phyloP scores from a whole-genome alignment of 345 rosid genomes.

The Noccaea caerulescens region DNA sequence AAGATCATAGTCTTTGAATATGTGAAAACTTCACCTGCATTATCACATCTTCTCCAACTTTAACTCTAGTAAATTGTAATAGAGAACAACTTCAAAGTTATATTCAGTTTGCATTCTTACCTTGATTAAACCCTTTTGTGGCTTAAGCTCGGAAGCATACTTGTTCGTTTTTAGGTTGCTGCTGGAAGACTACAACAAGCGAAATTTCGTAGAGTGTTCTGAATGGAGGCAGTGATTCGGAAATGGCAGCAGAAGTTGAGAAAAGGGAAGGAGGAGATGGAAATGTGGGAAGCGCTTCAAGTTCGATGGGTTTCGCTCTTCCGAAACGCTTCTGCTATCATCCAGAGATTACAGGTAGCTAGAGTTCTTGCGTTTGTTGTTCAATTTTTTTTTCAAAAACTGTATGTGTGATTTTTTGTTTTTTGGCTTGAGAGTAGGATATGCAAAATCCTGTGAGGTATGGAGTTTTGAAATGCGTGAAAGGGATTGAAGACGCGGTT shows the following conservation, averaged over 20 bases:
- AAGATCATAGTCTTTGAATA: constrained; percentile 1
- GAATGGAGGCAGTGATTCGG: constrained; percentile 70
- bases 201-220: neutral
- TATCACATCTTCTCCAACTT: constrained; percentile 19
- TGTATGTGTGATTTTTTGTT: neutral
- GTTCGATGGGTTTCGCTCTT: constrained; percentile 62
- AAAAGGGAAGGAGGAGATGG: constrained; percentile 65
- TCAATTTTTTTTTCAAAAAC: neutral
- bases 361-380: neutral
- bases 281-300: constrained; percentile 72
- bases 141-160: constrained; percentile 19
- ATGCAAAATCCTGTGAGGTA: constrained; percentile 58
- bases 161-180: constrained; percentile 27
- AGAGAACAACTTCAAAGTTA: neutral
- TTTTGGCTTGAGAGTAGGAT: constrained; percentile 41
- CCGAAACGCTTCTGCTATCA: constrained; percentile 68
- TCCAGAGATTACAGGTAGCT: constrained; percentile 66
- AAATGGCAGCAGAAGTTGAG: constrained; percentile 72
- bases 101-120: constrained; percentile 4
- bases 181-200: neutral
- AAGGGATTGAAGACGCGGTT: constrained; percentile 61
- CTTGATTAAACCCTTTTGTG: neutral
- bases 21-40: constrained; percentile 4
- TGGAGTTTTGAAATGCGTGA: constrained; percentile 56
- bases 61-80: constrained; percentile 9